Conservation (phyloP, 169 alveolate species). For the Eimeria praecox region DNA sequence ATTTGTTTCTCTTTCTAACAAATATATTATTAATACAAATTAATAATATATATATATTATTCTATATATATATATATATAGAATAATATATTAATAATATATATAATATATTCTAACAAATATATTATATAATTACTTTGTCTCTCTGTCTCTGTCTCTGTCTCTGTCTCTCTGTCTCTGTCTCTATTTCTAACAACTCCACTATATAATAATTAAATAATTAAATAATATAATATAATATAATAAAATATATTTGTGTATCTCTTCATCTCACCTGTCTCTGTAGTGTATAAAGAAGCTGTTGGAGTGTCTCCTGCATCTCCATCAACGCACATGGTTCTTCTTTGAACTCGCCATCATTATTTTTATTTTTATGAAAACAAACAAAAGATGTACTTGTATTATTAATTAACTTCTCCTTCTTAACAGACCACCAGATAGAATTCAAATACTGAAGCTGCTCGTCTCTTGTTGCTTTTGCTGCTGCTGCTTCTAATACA, state of each 20-base stretch:
- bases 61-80: no score
- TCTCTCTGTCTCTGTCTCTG: slow-evolving; percentile 16
- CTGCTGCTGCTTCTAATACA: slow-evolving; percentile 9
- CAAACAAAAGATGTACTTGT: background rate
- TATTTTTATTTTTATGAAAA: background rate
- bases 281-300: background rate
- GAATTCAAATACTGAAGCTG: background rate
- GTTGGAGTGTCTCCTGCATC: background rate
- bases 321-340: background rate
- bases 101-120: no score
- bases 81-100: no score
- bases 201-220: background rate
- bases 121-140: no score
- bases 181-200: background rate
- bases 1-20: no score
- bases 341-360: background rate
- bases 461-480: background rate
- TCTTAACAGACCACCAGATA: slow-evolving; percentile 18
- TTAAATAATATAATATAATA: no score
- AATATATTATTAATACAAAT: no score
- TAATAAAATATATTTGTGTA: no score
- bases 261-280: no score
- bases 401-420: background rate
- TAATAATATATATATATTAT: no score
- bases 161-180: no score